These are phyloP conservation scores for Eragrostis curvula DNA, from an alignment of 176 grass and related monocot genomes.

Conservation along the genomic window DNA sequence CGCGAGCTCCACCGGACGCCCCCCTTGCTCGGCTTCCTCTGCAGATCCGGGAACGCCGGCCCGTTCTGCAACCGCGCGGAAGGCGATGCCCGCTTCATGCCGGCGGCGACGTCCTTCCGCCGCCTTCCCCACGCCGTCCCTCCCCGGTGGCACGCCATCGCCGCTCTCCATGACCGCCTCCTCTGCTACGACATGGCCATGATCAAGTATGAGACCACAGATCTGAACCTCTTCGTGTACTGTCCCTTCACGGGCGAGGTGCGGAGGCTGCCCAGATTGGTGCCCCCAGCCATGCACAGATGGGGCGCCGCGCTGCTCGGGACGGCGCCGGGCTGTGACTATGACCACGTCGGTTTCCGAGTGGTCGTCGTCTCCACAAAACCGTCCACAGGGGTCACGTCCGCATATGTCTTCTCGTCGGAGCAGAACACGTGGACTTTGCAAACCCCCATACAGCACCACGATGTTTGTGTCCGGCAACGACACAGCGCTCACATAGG, in stretches of 20 bases:
- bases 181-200: too few relatives aligned
- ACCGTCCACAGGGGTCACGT: background rate
- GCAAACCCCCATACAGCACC: background rate
- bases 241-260: background rate
- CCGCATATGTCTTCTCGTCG: background rate
- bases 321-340: background rate
- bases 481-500: background rate
- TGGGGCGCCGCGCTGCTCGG: constrained; percentile 8
- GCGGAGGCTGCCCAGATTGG: background rate
- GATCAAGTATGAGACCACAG: too few relatives aligned
- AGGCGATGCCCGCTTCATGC: too few relatives aligned
- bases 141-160: too few relatives aligned
- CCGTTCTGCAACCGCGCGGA: too few relatives aligned
- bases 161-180: too few relatives aligned
- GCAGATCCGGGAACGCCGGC: too few relatives aligned
- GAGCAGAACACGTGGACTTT: background rate
- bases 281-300: too few relatives aligned
- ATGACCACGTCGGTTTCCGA: background rate
- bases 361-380: constrained; percentile 1
- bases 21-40: background rate
- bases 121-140: too few relatives aligned
- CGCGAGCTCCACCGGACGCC: background rate
- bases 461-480: background rate
- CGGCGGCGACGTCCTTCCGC: too few relatives aligned
- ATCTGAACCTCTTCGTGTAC: background rate